Conservation (phyloP, 106 monocot species). For the Dendrobium chrysotoxum region DNA sequence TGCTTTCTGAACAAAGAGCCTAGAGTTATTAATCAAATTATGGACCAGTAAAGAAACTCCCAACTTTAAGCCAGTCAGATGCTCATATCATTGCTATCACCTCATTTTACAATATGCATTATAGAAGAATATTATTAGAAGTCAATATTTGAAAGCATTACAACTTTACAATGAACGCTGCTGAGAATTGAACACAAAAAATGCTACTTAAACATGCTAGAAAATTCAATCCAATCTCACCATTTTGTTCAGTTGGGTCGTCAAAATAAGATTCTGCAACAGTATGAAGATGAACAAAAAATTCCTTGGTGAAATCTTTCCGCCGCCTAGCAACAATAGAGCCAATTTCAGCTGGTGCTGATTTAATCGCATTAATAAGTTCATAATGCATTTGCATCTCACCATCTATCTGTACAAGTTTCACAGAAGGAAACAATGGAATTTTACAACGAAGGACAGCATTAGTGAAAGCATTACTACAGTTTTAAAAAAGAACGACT, state of each 20-base stretch:
- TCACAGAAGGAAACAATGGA: not conserved
- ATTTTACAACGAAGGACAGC: not conserved
- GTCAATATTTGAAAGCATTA: not conserved
- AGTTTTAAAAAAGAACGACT: not conserved
- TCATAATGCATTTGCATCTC: slow-evolving; percentile 83
- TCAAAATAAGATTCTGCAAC: slow-evolving; percentile 66
- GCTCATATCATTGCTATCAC: not conserved
- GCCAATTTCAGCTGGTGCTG: slow-evolving; percentile 35
- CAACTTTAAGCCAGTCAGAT: not conserved
- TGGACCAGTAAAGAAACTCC: not conserved
- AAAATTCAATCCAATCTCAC: slow-evolving; percentile 29
- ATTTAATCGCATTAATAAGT: slow-evolving; percentile 52
- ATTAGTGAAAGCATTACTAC: not conserved
- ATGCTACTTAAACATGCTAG: not conserved
- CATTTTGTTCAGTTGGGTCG: slow-evolving; percentile 54
- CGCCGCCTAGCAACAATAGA: slow-evolving; percentile 49
- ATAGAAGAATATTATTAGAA: not conserved
- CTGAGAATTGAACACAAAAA: not conserved
- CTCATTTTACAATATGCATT: not conserved
- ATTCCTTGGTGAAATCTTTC: slow-evolving; percentile 93
- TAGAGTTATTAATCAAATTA: not conserved
- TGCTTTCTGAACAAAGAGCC: not conserved
- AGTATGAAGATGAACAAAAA: slow-evolving; percentile 74
- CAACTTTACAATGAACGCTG: not conserved
- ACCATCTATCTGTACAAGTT: slow-evolving; percentile 54